phyloP scores from a whole-genome alignment of 192 early-diverging fungal genomes.

The Linnemannia elongata region DNA sequence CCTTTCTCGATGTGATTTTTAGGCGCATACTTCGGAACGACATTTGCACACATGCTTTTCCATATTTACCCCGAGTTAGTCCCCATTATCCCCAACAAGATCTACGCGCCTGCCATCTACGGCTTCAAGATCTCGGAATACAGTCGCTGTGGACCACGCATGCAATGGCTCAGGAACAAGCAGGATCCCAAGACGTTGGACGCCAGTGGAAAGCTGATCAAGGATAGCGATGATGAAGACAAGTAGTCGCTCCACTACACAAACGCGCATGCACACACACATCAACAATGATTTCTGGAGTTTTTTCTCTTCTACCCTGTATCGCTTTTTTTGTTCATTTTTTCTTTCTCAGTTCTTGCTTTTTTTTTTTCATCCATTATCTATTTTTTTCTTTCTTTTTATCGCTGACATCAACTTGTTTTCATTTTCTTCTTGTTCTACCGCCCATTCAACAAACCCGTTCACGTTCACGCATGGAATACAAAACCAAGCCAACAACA shows the following conservation, averaged over 20 bases:
- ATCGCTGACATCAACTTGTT: no score
- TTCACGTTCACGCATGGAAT: no score
- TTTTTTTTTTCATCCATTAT: no score
- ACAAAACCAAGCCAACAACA: no score
- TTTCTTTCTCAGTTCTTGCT: no score
- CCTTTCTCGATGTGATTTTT: neutral
- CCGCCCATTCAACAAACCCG: no score
- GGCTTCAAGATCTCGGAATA: constrained; percentile 90
- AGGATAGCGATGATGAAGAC: constrained; percentile 31
- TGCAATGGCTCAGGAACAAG: constrained; percentile 89
- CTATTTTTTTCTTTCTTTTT: no score
- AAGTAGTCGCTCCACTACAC: constrained; percentile 9
- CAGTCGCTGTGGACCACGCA: constrained; percentile 83
- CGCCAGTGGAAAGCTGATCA: constrained; percentile 35
- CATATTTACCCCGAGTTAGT: constrained; percentile 86
- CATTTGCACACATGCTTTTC: constrained; percentile 94
- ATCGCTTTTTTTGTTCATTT: no score
- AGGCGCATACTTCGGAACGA: constrained; percentile 97
- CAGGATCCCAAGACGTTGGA: constrained; percentile 37
- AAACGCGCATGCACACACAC: neutral
- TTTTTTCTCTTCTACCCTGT: neutral
- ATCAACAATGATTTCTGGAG: neutral
- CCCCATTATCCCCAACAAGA: constrained; percentile 65
- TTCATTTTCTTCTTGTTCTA: no score
- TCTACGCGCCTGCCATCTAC: constrained; percentile 91